Conservation (phyloP, 2,329 filamentous ascomycete genomes). For the Elsinoe necatrix region DNA sequence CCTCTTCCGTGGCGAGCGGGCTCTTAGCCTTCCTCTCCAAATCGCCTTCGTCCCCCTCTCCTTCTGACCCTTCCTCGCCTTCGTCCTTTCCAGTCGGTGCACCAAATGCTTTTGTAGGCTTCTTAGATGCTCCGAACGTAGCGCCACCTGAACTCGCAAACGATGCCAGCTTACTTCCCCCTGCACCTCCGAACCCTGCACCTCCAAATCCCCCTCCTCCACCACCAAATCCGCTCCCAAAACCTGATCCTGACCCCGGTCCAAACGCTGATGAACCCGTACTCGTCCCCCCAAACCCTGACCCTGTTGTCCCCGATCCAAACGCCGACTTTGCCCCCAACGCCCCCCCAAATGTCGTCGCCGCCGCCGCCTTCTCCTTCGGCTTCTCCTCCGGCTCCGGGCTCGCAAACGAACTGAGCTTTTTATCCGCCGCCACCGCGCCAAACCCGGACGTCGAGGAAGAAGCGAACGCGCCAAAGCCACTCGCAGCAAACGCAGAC, state of each 20-base stretch:
- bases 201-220: constrained; percentile 20
- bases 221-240: constrained; percentile 28
- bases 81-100: constrained; percentile 60
- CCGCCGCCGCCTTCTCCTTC: constrained; percentile 20
- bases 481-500: constrained; percentile 45
- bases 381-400: constrained; percentile 16
- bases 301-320: constrained; percentile 24
- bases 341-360: constrained; percentile 34
- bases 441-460: constrained; percentile 33
- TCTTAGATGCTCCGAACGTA: constrained; percentile 42
- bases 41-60: constrained; percentile 45
- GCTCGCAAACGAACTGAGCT: constrained; percentile 26
- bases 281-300: constrained; percentile 28
- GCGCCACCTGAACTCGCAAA: constrained; percentile 52
- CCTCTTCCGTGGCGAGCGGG: constrained; percentile 45
- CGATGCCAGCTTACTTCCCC: constrained; percentile 47
- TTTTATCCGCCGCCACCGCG: constrained; percentile 25
- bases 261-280: constrained; percentile 24
- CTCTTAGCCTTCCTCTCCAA: constrained; percentile 31
- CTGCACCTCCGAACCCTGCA: constrained; percentile 30
- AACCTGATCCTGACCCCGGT: constrained; percentile 37
- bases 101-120: constrained; percentile 64
- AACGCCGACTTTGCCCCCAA: constrained; percentile 30
- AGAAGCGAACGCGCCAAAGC: constrained; percentile 36
- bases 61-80: constrained; percentile 41